Conservation (phyloP, 768 basidiomycete species). For the Mrakia gelida region DNA sequence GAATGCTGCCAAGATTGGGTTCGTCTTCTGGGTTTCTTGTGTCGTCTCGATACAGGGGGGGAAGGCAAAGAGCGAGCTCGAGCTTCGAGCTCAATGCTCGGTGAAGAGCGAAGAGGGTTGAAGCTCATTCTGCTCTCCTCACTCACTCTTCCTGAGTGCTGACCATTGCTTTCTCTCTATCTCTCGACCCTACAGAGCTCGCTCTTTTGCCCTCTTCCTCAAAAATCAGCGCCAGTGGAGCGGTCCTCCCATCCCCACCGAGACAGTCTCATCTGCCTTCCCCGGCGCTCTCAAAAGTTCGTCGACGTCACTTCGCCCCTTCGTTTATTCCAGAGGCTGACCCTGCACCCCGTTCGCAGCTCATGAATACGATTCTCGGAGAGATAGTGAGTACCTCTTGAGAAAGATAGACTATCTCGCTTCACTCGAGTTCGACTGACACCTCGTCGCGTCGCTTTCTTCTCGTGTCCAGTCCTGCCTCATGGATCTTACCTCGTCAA, state of each 20-base stretch:
- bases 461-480: slow-evolving; percentile 53
- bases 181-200: slow-evolving; percentile 50
- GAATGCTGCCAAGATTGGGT: slow-evolving; percentile 62
- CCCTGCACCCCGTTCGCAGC: slow-evolving; percentile 29
- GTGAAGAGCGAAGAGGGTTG: too few species aligned
- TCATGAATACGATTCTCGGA: slow-evolving; percentile 56
- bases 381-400: neutral
- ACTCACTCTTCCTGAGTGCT: too few species aligned
- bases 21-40: too few species aligned
- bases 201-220: slow-evolving; percentile 74
- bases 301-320: neutral
- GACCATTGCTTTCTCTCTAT: too few species aligned
- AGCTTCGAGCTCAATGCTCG: too few species aligned
- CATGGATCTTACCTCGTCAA: slow-evolving; percentile 85
- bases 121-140: too few species aligned
- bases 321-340: neutral
- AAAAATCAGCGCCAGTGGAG: slow-evolving; percentile 82
- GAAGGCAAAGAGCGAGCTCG: too few species aligned
- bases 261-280: slow-evolving; percentile 47
- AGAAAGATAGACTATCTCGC: neutral
- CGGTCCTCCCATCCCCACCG: slow-evolving; percentile 56
- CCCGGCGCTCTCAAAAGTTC: slow-evolving; percentile 13
- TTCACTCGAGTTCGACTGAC: neutral
- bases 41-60: too few species aligned
- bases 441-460: neutral